A percentile compares a stretch with the other conserved stretches of the same genome.
Conservation (phyloP, 2,329 filamentous ascomycete species). For the Diaporthe sp. region DNA sequence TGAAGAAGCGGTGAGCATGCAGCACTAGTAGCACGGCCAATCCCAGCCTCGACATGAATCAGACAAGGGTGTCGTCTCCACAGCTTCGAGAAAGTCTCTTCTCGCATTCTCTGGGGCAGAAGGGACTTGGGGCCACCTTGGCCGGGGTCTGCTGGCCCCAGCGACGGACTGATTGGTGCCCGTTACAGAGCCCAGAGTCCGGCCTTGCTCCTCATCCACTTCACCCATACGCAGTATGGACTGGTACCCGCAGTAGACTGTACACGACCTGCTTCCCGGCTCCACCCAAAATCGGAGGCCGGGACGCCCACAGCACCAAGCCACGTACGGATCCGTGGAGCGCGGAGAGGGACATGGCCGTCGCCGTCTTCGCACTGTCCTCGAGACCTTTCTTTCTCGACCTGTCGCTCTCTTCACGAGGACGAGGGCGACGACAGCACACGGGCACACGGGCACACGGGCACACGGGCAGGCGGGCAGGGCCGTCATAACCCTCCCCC, state of each 20-base stretch:
- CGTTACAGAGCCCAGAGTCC: conserved; percentile 32
- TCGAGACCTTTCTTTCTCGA: neutral
- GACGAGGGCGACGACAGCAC: neutral
- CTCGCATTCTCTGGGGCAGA: conserved; percentile 35
- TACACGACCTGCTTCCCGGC: conserved; percentile 22
- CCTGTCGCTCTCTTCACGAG: neutral
- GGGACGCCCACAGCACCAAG: conserved; percentile 35
- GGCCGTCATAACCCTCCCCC: neutral
- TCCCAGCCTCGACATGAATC: conserved; percentile 37
- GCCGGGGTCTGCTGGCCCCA: conserved; percentile 34
- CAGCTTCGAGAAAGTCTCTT: conserved; percentile 40
- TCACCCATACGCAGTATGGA: conserved; percentile 9
- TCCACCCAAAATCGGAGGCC: conserved; percentile 38
- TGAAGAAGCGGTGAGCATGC: conserved; percentile 51
- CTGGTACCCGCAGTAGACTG: conserved; percentile 8
- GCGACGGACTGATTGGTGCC: conserved; percentile 21
- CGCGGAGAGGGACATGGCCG: conserved; percentile 25
- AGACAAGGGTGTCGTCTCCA: conserved; percentile 33
- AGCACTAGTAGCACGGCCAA: conserved; percentile 38
- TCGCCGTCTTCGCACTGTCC: conserved; percentile 33
- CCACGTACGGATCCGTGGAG: conserved; percentile 34
- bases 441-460: neutral
- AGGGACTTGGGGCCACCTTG: conserved; percentile 27
- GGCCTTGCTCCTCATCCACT: conserved; percentile 27
- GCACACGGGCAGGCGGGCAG: neutral